Evolutionary conservation across 2,329 filamentous ascomycete genomes (phyloP).

Genomic region (Raffaelea deltoideospora): DNA sequence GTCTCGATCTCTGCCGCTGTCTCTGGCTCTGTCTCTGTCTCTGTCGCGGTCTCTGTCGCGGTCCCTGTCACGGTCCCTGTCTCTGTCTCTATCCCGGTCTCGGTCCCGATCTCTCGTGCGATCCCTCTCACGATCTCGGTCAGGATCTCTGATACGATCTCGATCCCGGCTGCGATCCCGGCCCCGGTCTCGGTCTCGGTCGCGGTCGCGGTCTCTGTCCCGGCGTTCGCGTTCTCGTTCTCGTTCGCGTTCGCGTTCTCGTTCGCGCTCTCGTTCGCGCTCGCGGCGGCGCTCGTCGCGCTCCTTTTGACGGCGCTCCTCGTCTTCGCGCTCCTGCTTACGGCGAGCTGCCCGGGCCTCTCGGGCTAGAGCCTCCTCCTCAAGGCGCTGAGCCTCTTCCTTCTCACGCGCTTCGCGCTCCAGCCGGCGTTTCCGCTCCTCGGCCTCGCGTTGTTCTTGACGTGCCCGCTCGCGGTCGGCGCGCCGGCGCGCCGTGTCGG

Average conservation of each 20-base stretch:
- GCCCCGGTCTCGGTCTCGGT: slow-evolving; percentile 16
- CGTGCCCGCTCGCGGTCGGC: slow-evolving; percentile 46
- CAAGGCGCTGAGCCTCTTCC: slow-evolving; percentile 20
- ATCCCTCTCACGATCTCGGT: slow-evolving; percentile 15
- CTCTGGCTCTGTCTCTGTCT: slow-evolving; percentile 12
- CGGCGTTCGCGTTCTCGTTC: slow-evolving; percentile 21
- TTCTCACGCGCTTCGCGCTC: slow-evolving; percentile 39
- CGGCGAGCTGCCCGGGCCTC: slow-evolving; percentile 16
- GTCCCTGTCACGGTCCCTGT: slow-evolving; percentile 15
- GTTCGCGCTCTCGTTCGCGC: slow-evolving; percentile 24
- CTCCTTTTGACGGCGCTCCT: slow-evolving; percentile 24
- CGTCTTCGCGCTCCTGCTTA: slow-evolving; percentile 21
- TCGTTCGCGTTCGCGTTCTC: slow-evolving; percentile 32
- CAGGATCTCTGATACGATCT: slow-evolving; percentile 17
- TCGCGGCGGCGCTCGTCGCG: slow-evolving; percentile 21
- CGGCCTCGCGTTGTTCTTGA: slow-evolving; percentile 42
- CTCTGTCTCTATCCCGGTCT: slow-evolving; percentile 17
- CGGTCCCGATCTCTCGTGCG: slow-evolving; percentile 15
- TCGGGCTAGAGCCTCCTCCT: slow-evolving; percentile 19
- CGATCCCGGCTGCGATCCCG: slow-evolving; percentile 10
- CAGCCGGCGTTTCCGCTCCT: slow-evolving; percentile 45
- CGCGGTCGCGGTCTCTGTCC: slow-evolving; percentile 18
- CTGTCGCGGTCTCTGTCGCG: not conserved
- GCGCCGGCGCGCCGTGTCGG: slow-evolving; percentile 45
- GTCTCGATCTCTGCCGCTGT: not conserved